Base-by-base conservation (phyloP, 805 yeast genomes). In the Suhomyces sp. region DNA sequence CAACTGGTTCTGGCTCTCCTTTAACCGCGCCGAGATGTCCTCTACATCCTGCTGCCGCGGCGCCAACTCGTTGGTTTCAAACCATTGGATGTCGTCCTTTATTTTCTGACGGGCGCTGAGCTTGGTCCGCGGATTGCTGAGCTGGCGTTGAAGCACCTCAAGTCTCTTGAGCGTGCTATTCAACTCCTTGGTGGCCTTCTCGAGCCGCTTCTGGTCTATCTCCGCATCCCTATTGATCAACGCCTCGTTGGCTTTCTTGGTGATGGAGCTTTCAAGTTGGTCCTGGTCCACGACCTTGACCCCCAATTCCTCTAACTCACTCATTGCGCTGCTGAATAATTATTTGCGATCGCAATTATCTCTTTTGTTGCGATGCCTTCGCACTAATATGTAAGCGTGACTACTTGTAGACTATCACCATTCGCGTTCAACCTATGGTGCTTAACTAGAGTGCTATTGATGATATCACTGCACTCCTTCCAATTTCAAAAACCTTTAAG, bases 201-300 rank as follows among this genome's bases (percentile, higher is more conserved):
- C 84, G n/a, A 92, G 72, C 54, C 98, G 77, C 56, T 84, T 86
- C 54, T 77, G 72, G 60, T 94, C 99, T 41, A 87, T 72, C 58
- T 88, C 96, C 1, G 80, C 69, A 47, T 89, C 91, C 49, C 85
- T 84, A 40, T 77, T 69, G 1, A 79, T 71, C 48, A 92, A 77
- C 3, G 81, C 82, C 51, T 74, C 72, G 55, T 85, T 84, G 0
- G 97, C 96, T 68, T 82, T 74, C 33, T 76, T 74, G 15, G 90
- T 90, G 33, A 93, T 85, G 52, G 81, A 74, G 46, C 82, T 72
- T 62, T 92, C 99, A n/a, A 93, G 69, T 7, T 85, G 84, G 50
- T 81, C 84, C 67, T 94, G 98, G 60, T 88, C 91, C 54, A 90
- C 84, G 3, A 90, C 73, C 60, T 76, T 76, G 27, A 88, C 69